Evolutionary conservation across 495 filamentous ascomycete genomes (phyloP), one percentile per base, ranked within the genome.

Genomic region (Astrothelium subdiscretum): DNA sequence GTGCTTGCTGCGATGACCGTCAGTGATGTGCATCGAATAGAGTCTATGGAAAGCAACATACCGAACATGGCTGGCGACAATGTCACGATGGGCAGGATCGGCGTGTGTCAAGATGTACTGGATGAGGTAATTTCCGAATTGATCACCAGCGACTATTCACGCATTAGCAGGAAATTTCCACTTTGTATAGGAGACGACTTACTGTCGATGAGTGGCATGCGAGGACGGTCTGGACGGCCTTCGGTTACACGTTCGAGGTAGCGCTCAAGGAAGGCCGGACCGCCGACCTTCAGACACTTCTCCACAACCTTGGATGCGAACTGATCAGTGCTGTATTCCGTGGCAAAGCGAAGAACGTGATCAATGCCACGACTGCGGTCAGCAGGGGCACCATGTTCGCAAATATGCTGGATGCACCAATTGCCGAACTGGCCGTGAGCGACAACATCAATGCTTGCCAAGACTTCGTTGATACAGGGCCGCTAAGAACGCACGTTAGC

Each of bases 321-420:
- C 73, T 98, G 94, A 70, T 98, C 94, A 87, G 95, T 96, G 76
- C 92, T 97, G 75, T 97, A 98, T 73, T 97, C 91, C 29, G 90
- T 87, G 27, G 91, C 87, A 77, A 90, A 92, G 65, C 85, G 87
- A 66, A 97, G 85, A 65, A 97, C 90, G 73, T 96, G 92, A 69
- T 97, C 95, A 67, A 96, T 86, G 29, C 94, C 94, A 66, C 90
- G 85, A 74, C 85, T 95, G 70, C 91, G 91, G 72, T 98, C 94
- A 62, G 85, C 85, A 31, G 92, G 90, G 63, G 87, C 85, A 40
- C 94, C 95, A 72, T 98, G 95, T 71, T 98, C 94, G 76, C 94
- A 98, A 71, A 98, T 91, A 75, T 98, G 94, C 74, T 98, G 94
- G 67, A 98, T 97, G 75, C 94, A 98, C 94, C 94, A 98, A 70